A percentile compares a stretch with the other conserved stretches of the same genome.
phyloP scores from a whole-genome alignment of 331 rosid species.

The Acacia concinna region DNA sequence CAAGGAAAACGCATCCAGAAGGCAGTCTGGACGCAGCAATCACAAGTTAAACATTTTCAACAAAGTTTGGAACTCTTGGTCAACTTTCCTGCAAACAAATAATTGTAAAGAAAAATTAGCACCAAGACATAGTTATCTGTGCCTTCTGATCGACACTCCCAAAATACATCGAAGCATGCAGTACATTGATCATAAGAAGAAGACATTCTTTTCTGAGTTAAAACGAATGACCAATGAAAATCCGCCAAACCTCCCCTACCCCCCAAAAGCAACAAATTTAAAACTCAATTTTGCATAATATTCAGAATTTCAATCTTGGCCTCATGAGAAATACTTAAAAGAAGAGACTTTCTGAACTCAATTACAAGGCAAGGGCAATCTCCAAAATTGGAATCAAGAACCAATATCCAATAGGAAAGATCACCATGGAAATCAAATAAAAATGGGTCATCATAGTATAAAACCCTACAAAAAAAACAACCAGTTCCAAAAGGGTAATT shows the following conservation, averaged over 20 bases:
- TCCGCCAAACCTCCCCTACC: not conserved
- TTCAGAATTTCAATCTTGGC: not conserved
- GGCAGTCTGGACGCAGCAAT: constrained; percentile 31
- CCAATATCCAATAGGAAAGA: not conserved
- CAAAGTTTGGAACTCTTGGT: constrained; percentile 23
- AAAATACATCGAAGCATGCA: not conserved
- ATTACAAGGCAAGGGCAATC: not conserved
- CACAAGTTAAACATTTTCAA: constrained; percentile 17
- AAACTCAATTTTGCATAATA: constrained; percentile 16
- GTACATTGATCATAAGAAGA: not conserved
- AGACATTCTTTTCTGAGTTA: not conserved
- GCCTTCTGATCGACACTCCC: not conserved
- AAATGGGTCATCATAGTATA: not conserved
- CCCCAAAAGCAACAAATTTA: constrained; percentile 20
- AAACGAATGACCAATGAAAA: not conserved
- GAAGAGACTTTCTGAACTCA: not conserved
- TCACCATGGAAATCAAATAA: not conserved
- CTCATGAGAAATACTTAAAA: not conserved
- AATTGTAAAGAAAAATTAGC: constrained; percentile 3
- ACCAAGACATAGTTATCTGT: not conserved
- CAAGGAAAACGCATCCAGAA: constrained; percentile 25
- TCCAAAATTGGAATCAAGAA: not conserved
- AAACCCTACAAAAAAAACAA: not conserved
- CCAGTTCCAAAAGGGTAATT: constrained; percentile 8
- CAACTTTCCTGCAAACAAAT: constrained; percentile 34